Base-by-base conservation (phyloP, 805 yeast genomes). In the Candida suzukii region DNA sequence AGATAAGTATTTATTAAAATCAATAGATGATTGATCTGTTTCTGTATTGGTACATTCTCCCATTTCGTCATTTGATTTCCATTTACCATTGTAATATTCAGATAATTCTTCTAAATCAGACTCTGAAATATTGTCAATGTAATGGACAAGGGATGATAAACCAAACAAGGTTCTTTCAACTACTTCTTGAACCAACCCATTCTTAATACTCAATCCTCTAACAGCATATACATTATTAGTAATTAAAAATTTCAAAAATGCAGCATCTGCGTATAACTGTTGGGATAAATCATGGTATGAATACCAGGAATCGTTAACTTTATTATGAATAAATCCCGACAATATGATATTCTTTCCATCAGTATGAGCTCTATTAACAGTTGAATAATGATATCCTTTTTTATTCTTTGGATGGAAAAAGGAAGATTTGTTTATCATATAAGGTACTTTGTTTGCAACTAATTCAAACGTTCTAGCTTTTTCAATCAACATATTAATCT, bases 251-350 rank as follows among this genome's bases (percentile, higher is more conserved):
- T 66, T 37, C 64, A 71, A 40, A 57, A 58, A 35, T 52, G 59
- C 36, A 55, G 70, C 54, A 63, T 63, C 54, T 47, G 62, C 59
- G 47, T 70, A 71, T 34, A 60, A 22, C 35, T 63, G 67, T 28
- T 64, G 67, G 13, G 64, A 57, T 33, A 64, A 41, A 46, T 63
- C 67, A 38, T 52, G 47, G 67, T 66, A 63, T 29, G 64, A 58
- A 41, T 56, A 61, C 59, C 63, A 62, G 27, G 59, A 50, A 29
- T 52, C 51, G 1, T 57, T 54, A 31, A 47, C 45, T 22, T 56
- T 57, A 32, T 48, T 49, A 28, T 56, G 58, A 21, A 54, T 53
- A 32, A 48, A 50, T 17, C 40, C 46, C 10, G 59, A 53, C 47
- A 48, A 43, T 4, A 53, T 40, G n/a, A 52, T 26, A 4, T 27